Evolutionary conservation across 1,284 basidiomycete genomes (phyloP).

Genomic region (Fistulina hepatica): DNA sequence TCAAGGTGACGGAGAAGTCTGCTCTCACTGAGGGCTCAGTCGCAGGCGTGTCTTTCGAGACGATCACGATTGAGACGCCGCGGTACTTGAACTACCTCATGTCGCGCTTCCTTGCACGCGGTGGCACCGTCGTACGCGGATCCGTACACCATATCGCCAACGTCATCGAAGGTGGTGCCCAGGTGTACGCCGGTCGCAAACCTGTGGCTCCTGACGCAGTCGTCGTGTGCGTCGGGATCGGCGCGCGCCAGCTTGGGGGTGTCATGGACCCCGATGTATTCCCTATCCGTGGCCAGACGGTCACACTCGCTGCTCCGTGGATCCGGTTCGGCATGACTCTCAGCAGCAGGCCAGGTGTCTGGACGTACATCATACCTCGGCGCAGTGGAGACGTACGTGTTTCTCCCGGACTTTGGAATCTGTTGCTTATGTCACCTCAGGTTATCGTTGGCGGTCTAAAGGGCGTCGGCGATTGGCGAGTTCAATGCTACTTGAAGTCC

Average conservation of each 20-base stretch:
- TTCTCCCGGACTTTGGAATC: no score
- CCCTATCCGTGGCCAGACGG: slow-evolving; percentile 81
- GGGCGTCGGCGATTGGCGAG: slow-evolving; percentile 50
- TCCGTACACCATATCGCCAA: slow-evolving; percentile 53
- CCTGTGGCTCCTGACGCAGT: slow-evolving; percentile 36
- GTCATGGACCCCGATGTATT: slow-evolving; percentile 64
- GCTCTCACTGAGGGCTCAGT: slow-evolving; percentile 34
- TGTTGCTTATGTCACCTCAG: slow-evolving; percentile 1
- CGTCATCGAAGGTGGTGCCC: slow-evolving; percentile 45
- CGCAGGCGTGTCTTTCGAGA: slow-evolving; percentile 46
- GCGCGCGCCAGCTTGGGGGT: slow-evolving; percentile 62
- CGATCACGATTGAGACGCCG: slow-evolving; percentile 57
- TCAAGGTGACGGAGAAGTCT: slow-evolving; percentile 31
- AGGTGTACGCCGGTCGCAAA: slow-evolving; percentile 23
- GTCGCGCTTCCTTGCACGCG: slow-evolving; percentile 44
- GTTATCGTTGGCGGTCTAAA: slow-evolving; percentile 58
- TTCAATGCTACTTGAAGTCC: background rate
- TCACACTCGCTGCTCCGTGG: slow-evolving; percentile 68
- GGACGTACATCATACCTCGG: slow-evolving; percentile 65
- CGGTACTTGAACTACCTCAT: slow-evolving; percentile 60
- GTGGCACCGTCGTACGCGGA: slow-evolving; percentile 47
- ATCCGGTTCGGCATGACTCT: slow-evolving; percentile 51
- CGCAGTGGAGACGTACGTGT: slow-evolving; percentile 51
- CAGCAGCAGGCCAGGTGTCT: slow-evolving; percentile 34
- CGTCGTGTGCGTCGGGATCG: slow-evolving; percentile 55